Evolutionary conservation across 331 rosid genomes (phyloP).

Genomic region (Malus hybrid): DNA sequence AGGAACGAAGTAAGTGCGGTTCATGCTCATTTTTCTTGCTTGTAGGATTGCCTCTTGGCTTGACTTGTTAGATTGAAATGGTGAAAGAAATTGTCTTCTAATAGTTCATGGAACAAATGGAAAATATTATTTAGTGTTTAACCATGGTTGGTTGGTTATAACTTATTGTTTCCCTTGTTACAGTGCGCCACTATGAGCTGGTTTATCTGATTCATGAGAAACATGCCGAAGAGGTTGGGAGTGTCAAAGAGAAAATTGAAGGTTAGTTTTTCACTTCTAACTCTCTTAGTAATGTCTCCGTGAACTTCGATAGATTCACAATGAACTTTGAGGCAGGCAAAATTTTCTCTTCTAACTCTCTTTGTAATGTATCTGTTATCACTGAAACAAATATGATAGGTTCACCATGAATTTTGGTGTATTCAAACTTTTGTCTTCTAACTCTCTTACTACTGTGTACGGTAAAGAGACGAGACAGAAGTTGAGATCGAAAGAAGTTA

Average conservation of each 20-base stretch:
- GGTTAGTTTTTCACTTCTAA: conserved; percentile 30
- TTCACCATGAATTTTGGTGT: neutral
- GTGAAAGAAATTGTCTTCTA: neutral
- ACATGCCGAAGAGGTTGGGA: conserved; percentile 63
- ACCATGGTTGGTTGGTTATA: neutral
- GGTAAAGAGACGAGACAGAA: neutral
- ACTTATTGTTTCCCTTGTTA: conserved; percentile 8
- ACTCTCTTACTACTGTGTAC: neutral
- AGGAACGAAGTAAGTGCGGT: conserved; percentile 50
- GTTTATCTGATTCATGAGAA: conserved; percentile 83
- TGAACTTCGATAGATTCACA: neutral
- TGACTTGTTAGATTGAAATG: neutral
- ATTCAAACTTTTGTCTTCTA: neutral
- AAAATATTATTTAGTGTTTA: neutral
- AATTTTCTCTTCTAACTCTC: neutral
- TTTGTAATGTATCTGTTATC: neutral
- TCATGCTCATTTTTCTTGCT: conserved; percentile 2
- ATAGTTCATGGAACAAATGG: neutral
- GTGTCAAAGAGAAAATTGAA: conserved; percentile 68
- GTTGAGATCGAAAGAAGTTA: neutral
- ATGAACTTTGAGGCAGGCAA: neutral
- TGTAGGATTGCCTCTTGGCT: neutral
- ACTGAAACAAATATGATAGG: neutral
- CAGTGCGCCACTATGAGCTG: conserved; percentile 92
- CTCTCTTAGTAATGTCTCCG: neutral